Percentiles rank a stretch among this genome's conserved stretches.
phyloP scores from a whole-genome alignment of 805 yeast genomes.

The Metschnikowia picachoensis region DNA sequence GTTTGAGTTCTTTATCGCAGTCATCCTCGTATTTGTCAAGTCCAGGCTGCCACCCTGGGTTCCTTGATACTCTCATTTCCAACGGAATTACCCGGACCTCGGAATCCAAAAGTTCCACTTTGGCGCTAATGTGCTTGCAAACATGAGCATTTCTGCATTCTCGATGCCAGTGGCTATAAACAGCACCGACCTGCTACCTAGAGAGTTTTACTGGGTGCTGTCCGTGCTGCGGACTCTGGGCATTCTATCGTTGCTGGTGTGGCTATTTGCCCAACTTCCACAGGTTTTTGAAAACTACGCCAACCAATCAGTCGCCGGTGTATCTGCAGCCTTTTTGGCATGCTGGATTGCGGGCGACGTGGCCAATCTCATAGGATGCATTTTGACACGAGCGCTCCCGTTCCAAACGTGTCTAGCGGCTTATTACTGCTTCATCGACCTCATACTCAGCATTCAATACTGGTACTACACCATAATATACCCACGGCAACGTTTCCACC shows the following conservation, averaged over 20 bases:
- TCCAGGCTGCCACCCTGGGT: too few species aligned
- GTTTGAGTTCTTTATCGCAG: too few species aligned
- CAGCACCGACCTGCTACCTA: slow-evolving; percentile 11
- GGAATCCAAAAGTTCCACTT: background rate
- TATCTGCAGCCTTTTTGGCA: slow-evolving; percentile 27
- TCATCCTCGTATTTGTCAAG: too few species aligned
- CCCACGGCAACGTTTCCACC: slow-evolving; percentile 34
- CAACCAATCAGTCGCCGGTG: slow-evolving; percentile 35
- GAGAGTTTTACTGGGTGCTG: slow-evolving; percentile 12
- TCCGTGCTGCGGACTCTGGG: slow-evolving; percentile 17
- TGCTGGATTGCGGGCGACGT: slow-evolving; percentile 39
- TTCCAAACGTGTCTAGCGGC: slow-evolving; percentile 72
- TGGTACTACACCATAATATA: slow-evolving; percentile 20
- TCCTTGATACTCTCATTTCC: too few species aligned
- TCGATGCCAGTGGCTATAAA: slow-evolving; percentile 5
- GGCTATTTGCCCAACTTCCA: slow-evolving; percentile 31
- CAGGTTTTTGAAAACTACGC: slow-evolving; percentile 27
- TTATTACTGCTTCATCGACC: slow-evolving; percentile 54
- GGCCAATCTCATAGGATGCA: slow-evolving; percentile 62
- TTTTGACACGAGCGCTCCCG: slow-evolving; percentile 72
- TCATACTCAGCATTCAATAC: slow-evolving; percentile 16
- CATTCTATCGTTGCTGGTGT: slow-evolving; percentile 20
- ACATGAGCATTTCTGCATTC: slow-evolving; percentile 4
- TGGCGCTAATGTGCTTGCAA: background rate
- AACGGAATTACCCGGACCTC: background rate